phyloP scores from a whole-genome alignment of 495 filamentous ascomycete species.

The Rostrohypoxylon terebratum region DNA sequence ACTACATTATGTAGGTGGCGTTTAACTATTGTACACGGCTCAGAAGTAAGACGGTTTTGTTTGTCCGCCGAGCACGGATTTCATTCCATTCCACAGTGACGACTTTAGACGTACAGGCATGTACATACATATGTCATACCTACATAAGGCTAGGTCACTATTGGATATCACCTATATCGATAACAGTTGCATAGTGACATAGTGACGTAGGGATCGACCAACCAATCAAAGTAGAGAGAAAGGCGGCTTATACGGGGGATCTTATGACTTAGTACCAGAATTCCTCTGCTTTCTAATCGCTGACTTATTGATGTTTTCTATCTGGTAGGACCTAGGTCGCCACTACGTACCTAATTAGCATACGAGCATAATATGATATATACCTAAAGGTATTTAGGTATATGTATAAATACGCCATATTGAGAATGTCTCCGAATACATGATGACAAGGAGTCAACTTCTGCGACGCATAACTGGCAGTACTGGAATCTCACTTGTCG shows the following conservation, averaged over 20 bases:
- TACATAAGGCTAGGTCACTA: no score
- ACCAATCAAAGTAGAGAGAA: conserved; percentile 17
- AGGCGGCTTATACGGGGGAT: conserved; percentile 5
- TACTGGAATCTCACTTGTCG: conserved; percentile 23
- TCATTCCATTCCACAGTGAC: background rate
- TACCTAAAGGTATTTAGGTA: background rate
- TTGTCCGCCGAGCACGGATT: background rate
- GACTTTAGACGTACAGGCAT: no score
- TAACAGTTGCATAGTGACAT: conserved; percentile 8
- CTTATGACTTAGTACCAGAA: conserved; percentile 3
- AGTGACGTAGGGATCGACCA: background rate
- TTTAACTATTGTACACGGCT: background rate
- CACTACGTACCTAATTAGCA: conserved; percentile 16
- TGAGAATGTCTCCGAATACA: background rate
- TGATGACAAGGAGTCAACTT: conserved; percentile 3
- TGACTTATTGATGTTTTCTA: conserved; percentile 36
- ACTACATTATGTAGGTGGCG: no score
- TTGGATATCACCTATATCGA: conserved; percentile 25
- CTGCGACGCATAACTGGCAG: conserved; percentile 6
- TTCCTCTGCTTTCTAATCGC: conserved; percentile 41
- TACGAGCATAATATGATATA: no score
- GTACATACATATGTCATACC: no score
- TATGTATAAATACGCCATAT: conserved; percentile 20
- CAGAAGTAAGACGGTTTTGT: background rate
- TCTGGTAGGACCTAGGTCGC: background rate